phyloP scores from a whole-genome alignment of 1,284 basidiomycete genomes.

The Puccinia horiana region DNA sequence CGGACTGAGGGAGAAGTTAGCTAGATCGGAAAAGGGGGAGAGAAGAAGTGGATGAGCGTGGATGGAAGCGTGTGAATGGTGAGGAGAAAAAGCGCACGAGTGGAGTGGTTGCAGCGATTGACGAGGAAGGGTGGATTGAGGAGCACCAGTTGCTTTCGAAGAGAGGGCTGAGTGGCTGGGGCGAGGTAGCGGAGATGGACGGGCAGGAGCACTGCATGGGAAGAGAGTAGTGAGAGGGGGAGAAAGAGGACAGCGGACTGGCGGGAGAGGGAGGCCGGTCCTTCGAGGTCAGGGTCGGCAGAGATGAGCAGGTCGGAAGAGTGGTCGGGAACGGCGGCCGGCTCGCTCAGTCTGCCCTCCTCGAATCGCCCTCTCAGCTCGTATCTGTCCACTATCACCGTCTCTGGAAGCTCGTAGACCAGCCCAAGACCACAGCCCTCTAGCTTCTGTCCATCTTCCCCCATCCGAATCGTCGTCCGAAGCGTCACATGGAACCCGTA shows the following conservation, averaged over 20 bases:
- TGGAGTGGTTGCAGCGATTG: constrained; percentile 10
- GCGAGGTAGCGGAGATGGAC: constrained; percentile 18
- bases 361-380: not conserved
- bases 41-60: not conserved
- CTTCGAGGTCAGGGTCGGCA: not conserved
- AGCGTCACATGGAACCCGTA: constrained; percentile 7
- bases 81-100: not conserved
- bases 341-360: constrained; percentile 9
- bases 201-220: not conserved
- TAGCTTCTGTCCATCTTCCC: not conserved
- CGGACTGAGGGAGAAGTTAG: not conserved
- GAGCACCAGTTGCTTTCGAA: no score
- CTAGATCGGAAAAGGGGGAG: not conserved
- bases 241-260: not conserved
- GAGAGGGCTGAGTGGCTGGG: not conserved
- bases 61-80: not conserved
- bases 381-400: constrained; percentile 13
- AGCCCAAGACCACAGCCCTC: not conserved
- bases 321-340: not conserved
- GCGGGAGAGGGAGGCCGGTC: not conserved
- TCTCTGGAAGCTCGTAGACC: not conserved
- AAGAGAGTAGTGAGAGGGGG: not conserved
- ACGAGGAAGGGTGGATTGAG: not conserved
- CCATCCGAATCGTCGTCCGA: not conserved
- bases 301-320: not conserved